Evolutionary conservation across 768 basidiomycete genomes (phyloP).

Genomic region (Auriscalpium vulgare): DNA sequence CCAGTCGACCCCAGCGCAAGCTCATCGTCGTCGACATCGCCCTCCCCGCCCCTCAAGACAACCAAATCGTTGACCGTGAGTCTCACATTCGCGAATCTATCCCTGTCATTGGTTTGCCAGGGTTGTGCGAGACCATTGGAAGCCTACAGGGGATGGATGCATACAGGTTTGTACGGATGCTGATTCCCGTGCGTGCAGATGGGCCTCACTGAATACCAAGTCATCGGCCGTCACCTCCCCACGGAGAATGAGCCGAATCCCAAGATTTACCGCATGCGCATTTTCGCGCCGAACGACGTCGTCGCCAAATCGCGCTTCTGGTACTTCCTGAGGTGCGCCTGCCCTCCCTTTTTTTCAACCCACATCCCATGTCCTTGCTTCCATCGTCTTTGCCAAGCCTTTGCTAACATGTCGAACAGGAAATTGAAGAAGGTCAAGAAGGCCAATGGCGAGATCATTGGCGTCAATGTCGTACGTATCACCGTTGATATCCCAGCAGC

Average conservation of each 20-base stretch:
- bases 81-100: background rate
- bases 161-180: background rate
- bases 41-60: background rate
- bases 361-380: background rate
- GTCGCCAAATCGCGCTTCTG: constrained; percentile 99
- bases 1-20: background rate
- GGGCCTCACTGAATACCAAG: constrained; percentile 88
- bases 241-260: constrained; percentile 89
- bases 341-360: background rate
- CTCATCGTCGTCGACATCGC: background rate
- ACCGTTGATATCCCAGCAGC: constrained; percentile 37
- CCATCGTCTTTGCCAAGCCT: background rate
- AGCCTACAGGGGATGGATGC: background rate
- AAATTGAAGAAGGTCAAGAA: constrained; percentile 99
- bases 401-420: constrained; percentile 30
- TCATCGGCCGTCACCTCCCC: constrained; percentile 95
- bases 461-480: constrained; percentile 90
- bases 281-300: constrained; percentile 97
- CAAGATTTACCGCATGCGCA: constrained; percentile 99
- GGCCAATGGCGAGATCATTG: constrained; percentile 98
- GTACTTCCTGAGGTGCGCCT: constrained; percentile 87
- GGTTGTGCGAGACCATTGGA: background rate
- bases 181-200: constrained; percentile 34
- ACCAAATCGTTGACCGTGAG: background rate
- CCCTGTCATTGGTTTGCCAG: background rate